Conservation (phyloP, 331 rosid genomes). For the Pyrus hybrid region DNA sequence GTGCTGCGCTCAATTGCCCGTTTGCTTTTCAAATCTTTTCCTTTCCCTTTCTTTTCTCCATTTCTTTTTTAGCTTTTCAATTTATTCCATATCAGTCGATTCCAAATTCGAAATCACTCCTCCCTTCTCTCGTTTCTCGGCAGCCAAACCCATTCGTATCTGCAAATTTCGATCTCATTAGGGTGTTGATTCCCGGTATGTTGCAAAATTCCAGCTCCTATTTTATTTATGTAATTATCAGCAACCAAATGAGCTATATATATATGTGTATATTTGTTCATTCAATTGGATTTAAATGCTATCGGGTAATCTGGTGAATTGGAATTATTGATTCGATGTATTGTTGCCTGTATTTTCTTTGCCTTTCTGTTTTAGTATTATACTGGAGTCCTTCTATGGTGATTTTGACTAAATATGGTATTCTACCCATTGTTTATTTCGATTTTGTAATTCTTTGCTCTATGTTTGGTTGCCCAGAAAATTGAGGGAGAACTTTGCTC, state of each 20-base stretch:
- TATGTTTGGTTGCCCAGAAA: background rate
- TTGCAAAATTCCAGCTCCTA: background rate
- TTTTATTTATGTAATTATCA: background rate
- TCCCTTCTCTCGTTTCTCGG: background rate
- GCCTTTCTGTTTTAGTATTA: background rate
- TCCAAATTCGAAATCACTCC: background rate
- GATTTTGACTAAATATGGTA: background rate
- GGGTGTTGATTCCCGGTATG: background rate
- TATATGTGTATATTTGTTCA: background rate
- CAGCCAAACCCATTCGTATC: background rate
- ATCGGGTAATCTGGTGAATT: background rate
- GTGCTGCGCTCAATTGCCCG: background rate
- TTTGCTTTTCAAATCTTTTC: background rate
- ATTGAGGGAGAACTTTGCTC: background rate
- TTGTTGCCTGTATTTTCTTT: background rate
- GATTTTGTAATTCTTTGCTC: background rate
- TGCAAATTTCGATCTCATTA: background rate
- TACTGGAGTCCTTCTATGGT: background rate
- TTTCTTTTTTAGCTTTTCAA: background rate
- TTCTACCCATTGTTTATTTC: background rate
- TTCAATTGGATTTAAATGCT: background rate
- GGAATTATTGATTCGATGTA: background rate
- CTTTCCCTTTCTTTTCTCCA: background rate
- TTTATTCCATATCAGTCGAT: background rate
- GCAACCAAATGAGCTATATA: background rate